A percentile compares a stretch with the other conserved stretches of the same genome.
These are phyloP conservation scores for Umbilicus rupestris DNA, from an alignment of 164 flowering plant genomes.

Conservation along the genomic window DNA sequence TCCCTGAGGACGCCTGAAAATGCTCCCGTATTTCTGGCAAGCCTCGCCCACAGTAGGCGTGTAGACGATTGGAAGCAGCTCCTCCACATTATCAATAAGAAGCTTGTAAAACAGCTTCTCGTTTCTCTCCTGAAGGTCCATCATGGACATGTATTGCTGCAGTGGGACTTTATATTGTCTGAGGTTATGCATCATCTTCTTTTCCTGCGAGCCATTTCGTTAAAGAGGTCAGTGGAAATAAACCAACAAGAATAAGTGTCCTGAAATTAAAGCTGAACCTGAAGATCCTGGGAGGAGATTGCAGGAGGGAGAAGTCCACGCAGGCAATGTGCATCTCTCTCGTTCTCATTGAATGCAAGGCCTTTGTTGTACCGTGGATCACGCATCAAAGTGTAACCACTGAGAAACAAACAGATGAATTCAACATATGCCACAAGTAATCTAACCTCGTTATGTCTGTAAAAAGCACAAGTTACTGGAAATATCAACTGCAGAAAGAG, in stretches of 20 bases:
- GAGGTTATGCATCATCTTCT: constrained; percentile 37
- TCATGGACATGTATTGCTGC: constrained; percentile 52
- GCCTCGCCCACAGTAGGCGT: constrained; percentile 93
- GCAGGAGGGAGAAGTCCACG: constrained; percentile 13
- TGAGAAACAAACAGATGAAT: not conserved
- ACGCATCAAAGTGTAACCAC: constrained; percentile 13
- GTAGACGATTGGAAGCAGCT: constrained; percentile 69
- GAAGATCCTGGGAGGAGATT: constrained; percentile 27
- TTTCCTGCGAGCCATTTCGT: constrained; percentile 29
- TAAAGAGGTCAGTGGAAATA: constrained; percentile 1
- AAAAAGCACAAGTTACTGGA: not conserved
- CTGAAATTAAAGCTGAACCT: constrained; percentile 20
- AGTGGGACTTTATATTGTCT: constrained; percentile 45
- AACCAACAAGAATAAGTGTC: not conserved
- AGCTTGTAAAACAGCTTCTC: constrained; percentile 80
- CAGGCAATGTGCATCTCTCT: constrained; percentile 14
- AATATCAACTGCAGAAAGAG: not conserved
- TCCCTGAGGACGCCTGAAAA: constrained; percentile 80
- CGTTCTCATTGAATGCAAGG: constrained; percentile 11
- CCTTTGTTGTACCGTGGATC: constrained; percentile 13
- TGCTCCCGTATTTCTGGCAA: constrained; percentile 85
- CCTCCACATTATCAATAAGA: constrained; percentile 73
- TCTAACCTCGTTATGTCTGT: not conserved
- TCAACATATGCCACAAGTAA: not conserved
- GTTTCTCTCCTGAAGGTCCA: constrained; percentile 81